phyloP scores from a whole-genome alignment of 768 basidiomycete species.

The Hypsizygus marmoreus region DNA sequence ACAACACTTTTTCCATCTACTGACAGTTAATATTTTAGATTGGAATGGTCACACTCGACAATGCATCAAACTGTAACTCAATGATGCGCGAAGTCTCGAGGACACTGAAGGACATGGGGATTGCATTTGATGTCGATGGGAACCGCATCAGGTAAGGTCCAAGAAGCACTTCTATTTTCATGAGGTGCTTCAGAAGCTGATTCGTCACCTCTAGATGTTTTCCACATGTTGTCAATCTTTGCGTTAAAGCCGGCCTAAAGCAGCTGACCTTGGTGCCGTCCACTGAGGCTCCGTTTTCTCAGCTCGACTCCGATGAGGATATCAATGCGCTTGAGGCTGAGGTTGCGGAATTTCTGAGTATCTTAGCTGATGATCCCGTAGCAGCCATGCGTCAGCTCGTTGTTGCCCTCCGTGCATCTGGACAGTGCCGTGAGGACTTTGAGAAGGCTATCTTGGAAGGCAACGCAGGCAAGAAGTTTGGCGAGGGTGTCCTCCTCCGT shows the following conservation, averaged over 20 bases:
- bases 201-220: constrained; percentile 18
- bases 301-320: constrained; percentile 1
- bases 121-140: constrained; percentile 4
- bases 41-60: constrained; percentile 28
- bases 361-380: too few species aligned
- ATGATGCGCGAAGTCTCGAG: neutral
- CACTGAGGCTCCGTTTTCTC: neutral
- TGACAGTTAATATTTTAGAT: constrained; percentile 12
- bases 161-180: too few species aligned
- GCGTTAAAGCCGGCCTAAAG: constrained; percentile 15
- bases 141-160: constrained; percentile 5
- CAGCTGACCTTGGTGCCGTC: constrained; percentile 7
- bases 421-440: constrained; percentile 13
- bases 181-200: too few species aligned
- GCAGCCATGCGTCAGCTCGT: constrained; percentile 6
- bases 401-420: constrained; percentile 15
- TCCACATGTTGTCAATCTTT: constrained; percentile 19
- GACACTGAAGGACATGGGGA: neutral
- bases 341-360: too few species aligned
- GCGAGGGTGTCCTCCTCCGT: constrained; percentile 3
- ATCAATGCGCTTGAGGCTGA: neutral
- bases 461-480: constrained; percentile 5
- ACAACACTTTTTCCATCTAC: neutral
- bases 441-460: constrained; percentile 8
- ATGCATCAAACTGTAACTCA: constrained; percentile 20